Evolutionary conservation across 139 green algal genomes (phyloP).

Genomic region (Coelastrella sp.): DNA sequence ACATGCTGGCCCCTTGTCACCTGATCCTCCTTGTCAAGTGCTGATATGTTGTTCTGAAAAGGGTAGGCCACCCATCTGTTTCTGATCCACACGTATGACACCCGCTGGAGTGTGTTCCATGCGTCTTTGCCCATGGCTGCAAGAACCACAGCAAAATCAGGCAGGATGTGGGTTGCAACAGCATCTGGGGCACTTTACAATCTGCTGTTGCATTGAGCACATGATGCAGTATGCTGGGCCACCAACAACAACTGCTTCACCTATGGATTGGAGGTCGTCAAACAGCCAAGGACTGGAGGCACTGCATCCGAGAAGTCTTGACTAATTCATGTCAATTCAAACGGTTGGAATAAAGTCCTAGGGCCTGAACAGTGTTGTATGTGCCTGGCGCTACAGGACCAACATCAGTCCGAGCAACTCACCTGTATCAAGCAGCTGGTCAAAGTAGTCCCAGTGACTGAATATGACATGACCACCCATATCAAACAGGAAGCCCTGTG

Average conservation of each 20-base stretch:
- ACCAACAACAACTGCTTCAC: no score
- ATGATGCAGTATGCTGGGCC: no score
- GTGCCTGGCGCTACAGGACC: not conserved
- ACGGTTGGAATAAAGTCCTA: no score
- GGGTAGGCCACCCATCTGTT: conserved; percentile 91
- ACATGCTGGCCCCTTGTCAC: conserved; percentile 42
- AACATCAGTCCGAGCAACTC: not conserved
- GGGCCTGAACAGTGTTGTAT: no score
- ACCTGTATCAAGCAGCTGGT: conserved; percentile 77
- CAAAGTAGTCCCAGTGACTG: conserved; percentile 95
- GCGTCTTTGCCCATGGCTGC: conserved; percentile 61
- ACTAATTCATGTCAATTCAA: no score
- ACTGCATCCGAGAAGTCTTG: no score
- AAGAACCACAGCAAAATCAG: no score
- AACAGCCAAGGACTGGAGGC: no score
- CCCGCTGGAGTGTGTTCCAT: conserved; percentile 90
- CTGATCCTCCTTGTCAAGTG: conserved; percentile 88
- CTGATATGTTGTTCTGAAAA: conserved; percentile 94
- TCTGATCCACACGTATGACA: conserved; percentile 92
- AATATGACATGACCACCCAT: conserved; percentile 97
- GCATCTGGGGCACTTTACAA: not conserved
- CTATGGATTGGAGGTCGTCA: no score
- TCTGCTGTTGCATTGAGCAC: not conserved
- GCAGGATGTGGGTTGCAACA: no score
- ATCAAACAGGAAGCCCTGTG: conserved; percentile 93